Evolutionary conservation across 495 filamentous ascomycete genomes (phyloP).

Genomic region (Usnea hakonensis): DNA sequence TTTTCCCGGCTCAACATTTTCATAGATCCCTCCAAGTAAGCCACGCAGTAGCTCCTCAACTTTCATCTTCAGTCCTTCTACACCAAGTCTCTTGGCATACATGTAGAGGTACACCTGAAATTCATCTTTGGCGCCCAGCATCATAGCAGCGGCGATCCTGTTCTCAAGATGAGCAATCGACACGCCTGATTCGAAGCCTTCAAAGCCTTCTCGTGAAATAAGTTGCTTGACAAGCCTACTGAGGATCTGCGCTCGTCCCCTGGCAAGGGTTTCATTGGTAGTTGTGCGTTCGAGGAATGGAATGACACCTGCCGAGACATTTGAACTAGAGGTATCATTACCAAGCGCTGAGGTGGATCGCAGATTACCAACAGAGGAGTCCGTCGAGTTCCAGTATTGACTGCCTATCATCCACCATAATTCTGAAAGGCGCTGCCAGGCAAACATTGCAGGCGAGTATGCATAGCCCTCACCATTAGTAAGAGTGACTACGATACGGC

Average conservation of each 20-base stretch:
- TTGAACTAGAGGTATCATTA: slow-evolving; percentile 47
- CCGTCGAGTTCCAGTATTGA: slow-evolving; percentile 98
- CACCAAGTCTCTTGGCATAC: slow-evolving; percentile 92
- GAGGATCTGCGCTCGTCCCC: slow-evolving; percentile 79
- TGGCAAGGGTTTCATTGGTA: slow-evolving; percentile 83
- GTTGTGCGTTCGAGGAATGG: slow-evolving; percentile 89
- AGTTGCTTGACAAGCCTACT: slow-evolving; percentile 83
- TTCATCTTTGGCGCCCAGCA: slow-evolving; percentile 79
- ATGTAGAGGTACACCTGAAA: slow-evolving; percentile 87
- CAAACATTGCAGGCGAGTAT: slow-evolving; percentile 72
- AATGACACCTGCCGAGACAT: slow-evolving; percentile 85
- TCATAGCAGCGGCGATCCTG: slow-evolving; percentile 78
- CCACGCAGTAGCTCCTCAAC: slow-evolving; percentile 83
- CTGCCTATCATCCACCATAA: slow-evolving; percentile 97
- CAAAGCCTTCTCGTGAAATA: slow-evolving; percentile 78
- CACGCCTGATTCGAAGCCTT: slow-evolving; percentile 82
- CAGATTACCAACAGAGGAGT: slow-evolving; percentile 69
- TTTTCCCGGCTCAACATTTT: slow-evolving; percentile 38
- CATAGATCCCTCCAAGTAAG: slow-evolving; percentile 64
- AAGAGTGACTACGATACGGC: slow-evolving; percentile 73
- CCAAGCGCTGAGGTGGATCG: slow-evolving; percentile 56
- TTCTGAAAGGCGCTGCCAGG: slow-evolving; percentile 93
- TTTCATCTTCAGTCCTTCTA: slow-evolving; percentile 76
- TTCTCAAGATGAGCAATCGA: slow-evolving; percentile 96
- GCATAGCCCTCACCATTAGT: slow-evolving; percentile 89